A percentile compares a stretch with the other conserved stretches of the same genome.
These are phyloP conservation scores for Shiraia bambusicola DNA, from an alignment of 2,329 filamentous ascomycete species.

Conservation along the genomic window DNA sequence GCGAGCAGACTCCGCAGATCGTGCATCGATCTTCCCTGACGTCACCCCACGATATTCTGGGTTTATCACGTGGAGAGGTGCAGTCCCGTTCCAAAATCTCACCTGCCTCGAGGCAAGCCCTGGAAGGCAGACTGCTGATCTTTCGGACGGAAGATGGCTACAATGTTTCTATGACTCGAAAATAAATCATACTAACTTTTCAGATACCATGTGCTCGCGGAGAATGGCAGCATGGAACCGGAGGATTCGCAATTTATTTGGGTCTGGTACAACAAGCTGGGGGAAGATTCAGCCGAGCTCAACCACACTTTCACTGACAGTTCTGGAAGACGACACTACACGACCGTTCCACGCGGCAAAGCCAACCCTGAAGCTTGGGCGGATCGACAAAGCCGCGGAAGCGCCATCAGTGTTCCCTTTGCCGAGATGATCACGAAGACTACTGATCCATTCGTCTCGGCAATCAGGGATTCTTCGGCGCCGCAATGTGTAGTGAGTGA, in stretches of 20 bases:
- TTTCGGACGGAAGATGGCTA: conserved; percentile 16
- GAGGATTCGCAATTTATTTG: conserved; percentile 1
- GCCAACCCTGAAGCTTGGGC: background rate
- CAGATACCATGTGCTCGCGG: background rate
- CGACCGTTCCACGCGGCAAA: background rate
- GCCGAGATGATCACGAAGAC: background rate
- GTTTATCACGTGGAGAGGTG: conserved; percentile 10
- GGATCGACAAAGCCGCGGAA: background rate
- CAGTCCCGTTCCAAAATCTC: conserved; percentile 1
- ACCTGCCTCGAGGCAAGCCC: background rate
- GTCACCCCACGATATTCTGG: conserved; percentile 6
- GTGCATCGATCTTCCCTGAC: background rate
- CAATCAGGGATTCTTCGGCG: background rate
- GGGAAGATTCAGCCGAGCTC: background rate
- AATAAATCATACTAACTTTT: conserved; percentile 9
- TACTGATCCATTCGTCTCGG: background rate
- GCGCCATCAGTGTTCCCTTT: background rate
- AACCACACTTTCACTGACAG: background rate
- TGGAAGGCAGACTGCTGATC: conserved; percentile 4
- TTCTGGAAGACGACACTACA: background rate
- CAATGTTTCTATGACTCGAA: conserved; percentile 3
- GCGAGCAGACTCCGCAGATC: conserved; percentile 3
- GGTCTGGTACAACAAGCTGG: conserved; percentile 1
- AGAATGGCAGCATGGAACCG: background rate
- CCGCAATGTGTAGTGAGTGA: background rate